Evolutionary conservation across 163 green algal species (phyloP).

Genomic region (Chlamydomonas reinhardtii): DNA sequence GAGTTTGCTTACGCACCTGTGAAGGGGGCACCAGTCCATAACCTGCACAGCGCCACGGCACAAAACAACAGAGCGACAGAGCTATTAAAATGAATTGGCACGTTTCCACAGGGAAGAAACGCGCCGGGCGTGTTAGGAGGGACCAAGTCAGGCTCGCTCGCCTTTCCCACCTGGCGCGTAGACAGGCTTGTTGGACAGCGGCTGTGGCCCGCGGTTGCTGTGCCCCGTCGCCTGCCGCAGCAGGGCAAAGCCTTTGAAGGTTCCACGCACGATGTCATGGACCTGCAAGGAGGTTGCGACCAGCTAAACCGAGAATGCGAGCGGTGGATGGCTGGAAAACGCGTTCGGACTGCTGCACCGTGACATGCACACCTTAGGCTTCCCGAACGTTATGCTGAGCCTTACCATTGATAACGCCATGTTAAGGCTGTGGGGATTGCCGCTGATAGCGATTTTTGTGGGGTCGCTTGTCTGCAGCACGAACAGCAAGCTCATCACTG

Average conservation of each 20-base stretch:
- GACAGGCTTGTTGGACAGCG: conserved; percentile 13
- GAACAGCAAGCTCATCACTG: background rate
- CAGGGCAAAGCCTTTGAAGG: conserved; percentile 78
- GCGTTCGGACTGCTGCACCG: background rate
- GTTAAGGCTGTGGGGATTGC: conserved; percentile 61
- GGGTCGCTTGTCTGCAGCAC: conserved; percentile 58
- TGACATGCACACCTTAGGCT: background rate
- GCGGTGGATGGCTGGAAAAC: background rate
- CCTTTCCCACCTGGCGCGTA: conserved; percentile 35
- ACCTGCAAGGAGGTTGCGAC: background rate
- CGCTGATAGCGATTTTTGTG: conserved; percentile 74
- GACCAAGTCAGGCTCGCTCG: no score
- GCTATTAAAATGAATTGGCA: no score
- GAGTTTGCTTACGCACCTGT: conserved; percentile 53
- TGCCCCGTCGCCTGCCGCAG: conserved; percentile 66
- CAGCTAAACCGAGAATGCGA: background rate
- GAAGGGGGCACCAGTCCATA: conserved; percentile 77
- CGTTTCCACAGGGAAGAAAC: no score
- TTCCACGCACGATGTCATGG: conserved; percentile 74
- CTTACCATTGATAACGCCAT: conserved; percentile 72
- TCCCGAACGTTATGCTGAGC: background rate
- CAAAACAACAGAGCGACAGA: background rate
- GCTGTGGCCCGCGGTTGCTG: background rate
- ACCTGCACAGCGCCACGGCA: conserved; percentile 34
- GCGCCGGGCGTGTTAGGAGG: no score